Percentiles rank a stretch among this genome's conserved stretches.
Evolutionary conservation across 805 yeast species (phyloP).

Genomic region (Cyberlindnera americana): DNA sequence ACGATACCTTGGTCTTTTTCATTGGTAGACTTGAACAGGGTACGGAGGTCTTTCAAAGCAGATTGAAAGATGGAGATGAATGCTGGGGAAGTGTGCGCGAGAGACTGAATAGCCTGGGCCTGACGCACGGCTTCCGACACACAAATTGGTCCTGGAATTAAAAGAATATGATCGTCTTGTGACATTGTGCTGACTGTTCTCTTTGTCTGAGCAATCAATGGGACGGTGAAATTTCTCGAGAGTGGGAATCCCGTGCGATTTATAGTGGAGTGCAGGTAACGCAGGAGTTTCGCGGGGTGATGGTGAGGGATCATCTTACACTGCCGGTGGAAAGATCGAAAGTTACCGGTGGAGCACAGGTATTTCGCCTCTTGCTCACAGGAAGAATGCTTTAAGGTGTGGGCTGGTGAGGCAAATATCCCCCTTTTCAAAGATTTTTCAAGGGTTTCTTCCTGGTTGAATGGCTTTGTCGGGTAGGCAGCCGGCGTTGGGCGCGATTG

Average conservation of each 20-base stretch:
- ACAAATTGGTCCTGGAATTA: slow-evolving; percentile 87
- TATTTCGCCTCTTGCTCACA: too few relatives aligned
- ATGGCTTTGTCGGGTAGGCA: not conserved
- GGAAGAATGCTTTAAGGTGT: too few relatives aligned
- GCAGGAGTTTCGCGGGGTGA: slow-evolving; percentile 7
- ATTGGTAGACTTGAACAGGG: slow-evolving; percentile 66
- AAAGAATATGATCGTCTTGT: slow-evolving; percentile 30
- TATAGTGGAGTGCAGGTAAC: slow-evolving; percentile 1
- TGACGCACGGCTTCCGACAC: slow-evolving; percentile 73
- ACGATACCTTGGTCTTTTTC: slow-evolving; percentile 75
- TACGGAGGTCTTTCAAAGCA: slow-evolving; percentile 64
- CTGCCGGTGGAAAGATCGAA: too few relatives aligned
- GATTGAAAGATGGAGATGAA: slow-evolving; percentile 71
- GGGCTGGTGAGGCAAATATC: too few relatives aligned
- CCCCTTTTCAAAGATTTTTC: too few relatives aligned
- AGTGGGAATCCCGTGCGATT: slow-evolving; percentile 3
- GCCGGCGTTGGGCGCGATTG: not conserved
- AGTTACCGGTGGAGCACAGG: too few relatives aligned
- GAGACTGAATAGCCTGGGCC: slow-evolving; percentile 80
- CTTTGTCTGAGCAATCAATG: not conserved
- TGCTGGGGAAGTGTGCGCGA: slow-evolving; percentile 87
- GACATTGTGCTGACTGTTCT: slow-evolving; percentile 6
- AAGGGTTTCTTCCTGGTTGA: too few relatives aligned
- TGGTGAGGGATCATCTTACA: not conserved
- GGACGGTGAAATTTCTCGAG: not conserved